phyloP scores from a whole-genome alignment of 805 yeast genomes.

The Saccharomycopsis javanensis region DNA sequence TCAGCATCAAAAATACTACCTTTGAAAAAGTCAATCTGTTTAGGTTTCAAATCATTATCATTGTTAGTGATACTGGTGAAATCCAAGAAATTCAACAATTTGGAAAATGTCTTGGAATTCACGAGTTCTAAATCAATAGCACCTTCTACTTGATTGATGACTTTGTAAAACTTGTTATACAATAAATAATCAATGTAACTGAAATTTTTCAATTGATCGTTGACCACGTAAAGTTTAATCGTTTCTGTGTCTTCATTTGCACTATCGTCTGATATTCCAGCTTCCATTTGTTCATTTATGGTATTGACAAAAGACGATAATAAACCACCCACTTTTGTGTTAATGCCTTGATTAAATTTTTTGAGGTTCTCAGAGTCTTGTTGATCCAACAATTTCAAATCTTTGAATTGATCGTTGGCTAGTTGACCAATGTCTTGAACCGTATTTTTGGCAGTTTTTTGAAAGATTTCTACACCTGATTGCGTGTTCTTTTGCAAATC shows the following conservation, averaged over 20 bases:
- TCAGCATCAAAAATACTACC: constrained; percentile 81
- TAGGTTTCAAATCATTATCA: constrained; percentile 23
- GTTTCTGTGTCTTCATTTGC: constrained; percentile 23
- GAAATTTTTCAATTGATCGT: constrained; percentile 28
- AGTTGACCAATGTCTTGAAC: constrained; percentile 12
- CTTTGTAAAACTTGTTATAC: constrained; percentile 41
- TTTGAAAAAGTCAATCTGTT: constrained; percentile 56
- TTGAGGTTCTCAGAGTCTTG: constrained; percentile 6
- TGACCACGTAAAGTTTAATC: constrained; percentile 32
- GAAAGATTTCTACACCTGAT: constrained; percentile 19
- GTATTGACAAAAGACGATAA: constrained; percentile 13
- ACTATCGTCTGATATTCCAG: neutral
- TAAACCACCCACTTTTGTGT: constrained; percentile 13
- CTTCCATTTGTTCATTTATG: constrained; percentile 14
- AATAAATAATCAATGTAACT: constrained; percentile 37
- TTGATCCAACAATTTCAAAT: constrained; percentile 1
- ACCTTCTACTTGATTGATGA: constrained; percentile 64
- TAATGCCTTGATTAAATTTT: neutral
- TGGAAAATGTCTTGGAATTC: constrained; percentile 33
- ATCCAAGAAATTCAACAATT: constrained; percentile 16
- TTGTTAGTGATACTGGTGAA: constrained; percentile 19
- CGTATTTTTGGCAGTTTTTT: constrained; percentile 14
- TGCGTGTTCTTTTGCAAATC: neutral
- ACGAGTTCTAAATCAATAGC: constrained; percentile 47
- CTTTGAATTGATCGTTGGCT: constrained; percentile 14